A percentile compares a stretch with the other conserved stretches of the same genome.
Conservation (phyloP, 140 eudicot species). For the Erigeron philadelphicus region DNA sequence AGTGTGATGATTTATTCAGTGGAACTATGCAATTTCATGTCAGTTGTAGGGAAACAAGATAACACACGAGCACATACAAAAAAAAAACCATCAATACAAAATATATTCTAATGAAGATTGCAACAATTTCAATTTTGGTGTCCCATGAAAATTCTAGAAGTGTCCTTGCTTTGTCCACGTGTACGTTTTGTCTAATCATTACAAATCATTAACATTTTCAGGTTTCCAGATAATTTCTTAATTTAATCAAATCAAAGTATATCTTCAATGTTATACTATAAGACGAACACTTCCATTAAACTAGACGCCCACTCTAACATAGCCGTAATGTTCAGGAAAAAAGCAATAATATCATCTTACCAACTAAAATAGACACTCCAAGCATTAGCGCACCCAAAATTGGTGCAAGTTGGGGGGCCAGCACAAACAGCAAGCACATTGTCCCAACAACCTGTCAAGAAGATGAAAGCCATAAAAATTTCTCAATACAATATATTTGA, state of each 20-base stretch:
- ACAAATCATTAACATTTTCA: background rate
- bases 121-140: background rate
- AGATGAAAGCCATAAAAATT: slow-evolving; percentile 14
- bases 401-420: slow-evolving; percentile 92
- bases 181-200: background rate
- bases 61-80: background rate
- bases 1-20: slow-evolving; percentile 15
- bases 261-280: background rate
- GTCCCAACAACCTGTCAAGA: slow-evolving; percentile 78
- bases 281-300: slow-evolving; percentile 6
- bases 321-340: background rate
- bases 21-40: slow-evolving; percentile 1
- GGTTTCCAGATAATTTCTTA: slow-evolving; percentile 9
- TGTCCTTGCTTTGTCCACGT: background rate
- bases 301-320: background rate
- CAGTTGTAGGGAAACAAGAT: background rate
- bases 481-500: background rate
- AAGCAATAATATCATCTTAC: slow-evolving; percentile 37
- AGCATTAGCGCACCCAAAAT: slow-evolving; percentile 74
- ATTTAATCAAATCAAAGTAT: background rate
- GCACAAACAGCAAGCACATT: slow-evolving; percentile 65
- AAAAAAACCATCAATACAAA: background rate
- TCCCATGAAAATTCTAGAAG: background rate
- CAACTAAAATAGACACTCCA: slow-evolving; percentile 66
- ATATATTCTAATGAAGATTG: background rate